Base-by-base conservation (phyloP, 2,329 filamentous ascomycete species). In the Microascus cirrosus region DNA sequence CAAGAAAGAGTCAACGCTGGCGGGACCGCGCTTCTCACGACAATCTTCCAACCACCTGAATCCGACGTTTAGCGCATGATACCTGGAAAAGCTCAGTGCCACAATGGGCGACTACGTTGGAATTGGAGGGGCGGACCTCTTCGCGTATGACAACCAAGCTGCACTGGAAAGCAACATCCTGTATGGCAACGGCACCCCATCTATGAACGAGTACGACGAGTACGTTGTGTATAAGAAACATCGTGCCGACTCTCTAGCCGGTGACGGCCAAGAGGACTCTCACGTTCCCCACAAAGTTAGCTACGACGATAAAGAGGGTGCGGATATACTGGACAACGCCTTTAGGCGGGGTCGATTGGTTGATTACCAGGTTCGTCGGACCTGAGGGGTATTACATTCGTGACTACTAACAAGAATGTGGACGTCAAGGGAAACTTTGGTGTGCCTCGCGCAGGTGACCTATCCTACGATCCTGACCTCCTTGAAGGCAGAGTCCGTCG, bases 141-240 rank as follows among this genome's bases (percentile, higher is more conserved):
- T 72, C 61, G 69, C 68, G 61, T 72, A 70, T 60, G 70, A 72
- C 62, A 70, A 69, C 53, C 61, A 63, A 39, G 61, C 62, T 53
- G 65, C 69, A 52, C 67, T 68, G 48, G 63, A 62, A n/a, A 68
- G 69, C 55, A 65, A 72, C 51, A 64, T 72, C n/a, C 63, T 72
- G 53, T 65, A 62, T 6, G 63, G 66, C 11, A 61, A 66, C 4
- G 62, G 62, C 4, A 61, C 65, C 6, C 62, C 62, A 36, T 72
- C 70, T 24, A 67, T 68, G 56, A 63, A 71, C 34, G 71, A 68
- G 56, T 72, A 71, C 42, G 70, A 72, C 36, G 70, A 72, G 62
- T 72, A 71, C 54, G 70, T 71, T 25, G 69, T 71, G 48, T 73
- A 69, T 48, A 67, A 65, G 51, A 61, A 63, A 57, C 58, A 60